These are phyloP conservation scores for Carallia pectinifolia DNA, from an alignment of 345 rosid species.

Conservation along the genomic window DNA sequence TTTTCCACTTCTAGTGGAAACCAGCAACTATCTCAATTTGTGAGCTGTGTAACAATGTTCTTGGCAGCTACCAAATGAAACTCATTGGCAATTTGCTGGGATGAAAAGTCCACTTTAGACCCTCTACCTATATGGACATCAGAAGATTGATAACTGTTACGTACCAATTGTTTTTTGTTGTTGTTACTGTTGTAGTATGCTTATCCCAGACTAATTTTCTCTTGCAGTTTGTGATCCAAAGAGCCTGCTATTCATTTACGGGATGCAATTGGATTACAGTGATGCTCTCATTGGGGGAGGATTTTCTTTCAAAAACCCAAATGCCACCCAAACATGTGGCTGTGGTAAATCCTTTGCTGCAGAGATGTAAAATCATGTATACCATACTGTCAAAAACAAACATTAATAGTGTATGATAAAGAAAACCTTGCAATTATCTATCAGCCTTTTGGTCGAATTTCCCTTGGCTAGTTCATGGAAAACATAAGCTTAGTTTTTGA, in stretches of 20 bases:
- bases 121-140: not conserved
- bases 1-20: not conserved
- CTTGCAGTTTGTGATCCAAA: slow-evolving; percentile 96
- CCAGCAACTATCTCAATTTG: not conserved
- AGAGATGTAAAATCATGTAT: slow-evolving; percentile 42
- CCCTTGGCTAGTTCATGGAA: not conserved
- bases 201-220: not conserved
- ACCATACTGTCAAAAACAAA: slow-evolving; percentile 3
- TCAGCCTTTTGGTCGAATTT: slow-evolving; percentile 2
- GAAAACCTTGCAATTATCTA: not conserved
- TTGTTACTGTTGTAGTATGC: not conserved
- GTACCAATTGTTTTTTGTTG: not conserved
- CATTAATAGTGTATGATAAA: not conserved
- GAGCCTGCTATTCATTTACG: slow-evolving; percentile 89
- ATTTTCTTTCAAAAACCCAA: slow-evolving; percentile 90
- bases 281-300: slow-evolving; percentile 97
- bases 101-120: not conserved
- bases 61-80: not conserved
- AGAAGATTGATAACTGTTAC: not conserved
- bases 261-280: slow-evolving; percentile 97
- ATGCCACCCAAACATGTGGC: slow-evolving; percentile 63
- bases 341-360: slow-evolving; percentile 75
- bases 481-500: slow-evolving; percentile 2
- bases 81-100: not conserved
- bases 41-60: not conserved